A percentile compares a stretch with the other conserved stretches of the same genome.
Evolutionary conservation across 2,329 filamentous ascomycete genomes (phyloP).

Genomic region (Teratosphaeria pseudoeucalypti): DNA sequence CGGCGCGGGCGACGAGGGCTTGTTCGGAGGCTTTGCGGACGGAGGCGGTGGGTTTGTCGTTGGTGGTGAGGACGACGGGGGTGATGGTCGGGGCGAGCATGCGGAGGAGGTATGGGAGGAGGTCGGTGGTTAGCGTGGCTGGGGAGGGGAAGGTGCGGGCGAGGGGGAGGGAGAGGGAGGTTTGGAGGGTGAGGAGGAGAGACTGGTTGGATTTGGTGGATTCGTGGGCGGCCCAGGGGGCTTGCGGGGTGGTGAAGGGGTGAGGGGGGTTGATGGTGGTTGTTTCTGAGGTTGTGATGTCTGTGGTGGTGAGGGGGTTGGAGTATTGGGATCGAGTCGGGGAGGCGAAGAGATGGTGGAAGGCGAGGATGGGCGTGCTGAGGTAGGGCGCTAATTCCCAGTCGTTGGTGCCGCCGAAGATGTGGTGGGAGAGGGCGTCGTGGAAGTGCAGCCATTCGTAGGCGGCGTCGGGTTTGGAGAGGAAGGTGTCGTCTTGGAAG

Average conservation of each 20-base stretch:
- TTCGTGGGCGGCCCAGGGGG: slow-evolving; percentile 73
- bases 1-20: slow-evolving; percentile 65
- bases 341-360: slow-evolving; percentile 82
- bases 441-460: slow-evolving; percentile 97
- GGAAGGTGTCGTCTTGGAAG: slow-evolving; percentile 84
- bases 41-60: slow-evolving; percentile 52
- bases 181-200: slow-evolving; percentile 62
- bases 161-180: slow-evolving; percentile 59
- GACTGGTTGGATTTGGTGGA: slow-evolving; percentile 67
- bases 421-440: slow-evolving; percentile 65
- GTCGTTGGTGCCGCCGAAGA: slow-evolving; percentile 68
- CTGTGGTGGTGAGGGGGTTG: slow-evolving; percentile 36
- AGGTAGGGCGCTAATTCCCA: slow-evolving; percentile 89
- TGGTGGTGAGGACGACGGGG: slow-evolving; percentile 60
- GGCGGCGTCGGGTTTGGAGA: slow-evolving; percentile 75
- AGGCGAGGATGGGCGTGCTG: slow-evolving; percentile 74
- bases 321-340: slow-evolving; percentile 41
- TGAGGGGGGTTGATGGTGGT: slow-evolving; percentile 26
- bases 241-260: slow-evolving; percentile 72
- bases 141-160: slow-evolving; percentile 68
- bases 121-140: slow-evolving; percentile 67
- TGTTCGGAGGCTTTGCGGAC: slow-evolving; percentile 83
- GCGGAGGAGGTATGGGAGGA: slow-evolving; percentile 73
- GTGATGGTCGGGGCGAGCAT: slow-evolving; percentile 85
- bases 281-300: slow-evolving; percentile 35